Evolutionary conservation across 2,329 filamentous ascomycete species (phyloP).

Genomic region (Fusarium xylarioides): DNA sequence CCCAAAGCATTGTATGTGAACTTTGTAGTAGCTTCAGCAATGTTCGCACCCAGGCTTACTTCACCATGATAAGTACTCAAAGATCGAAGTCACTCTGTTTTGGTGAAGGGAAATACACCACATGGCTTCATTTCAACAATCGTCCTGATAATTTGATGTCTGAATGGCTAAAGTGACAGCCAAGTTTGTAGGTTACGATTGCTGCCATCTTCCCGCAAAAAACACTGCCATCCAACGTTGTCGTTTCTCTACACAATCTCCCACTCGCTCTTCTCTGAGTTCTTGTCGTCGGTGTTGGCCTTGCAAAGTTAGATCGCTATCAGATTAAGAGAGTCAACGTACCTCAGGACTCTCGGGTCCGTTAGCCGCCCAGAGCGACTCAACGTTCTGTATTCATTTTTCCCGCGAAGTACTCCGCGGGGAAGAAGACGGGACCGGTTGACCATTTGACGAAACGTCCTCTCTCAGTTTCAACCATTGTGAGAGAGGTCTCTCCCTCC

Average conservation of each 20-base stretch:
- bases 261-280: rapidly evolving
- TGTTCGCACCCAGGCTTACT: too few relatives aligned
- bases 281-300: too few relatives aligned
- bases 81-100: too few relatives aligned
- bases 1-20: too few relatives aligned
- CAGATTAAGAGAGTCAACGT: neutral
- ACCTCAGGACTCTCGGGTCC: neutral
- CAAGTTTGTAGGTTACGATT: too few relatives aligned
- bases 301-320: rapidly evolving
- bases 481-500: neutral
- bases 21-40: too few relatives aligned
- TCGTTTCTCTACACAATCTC: neutral
- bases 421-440: neutral
- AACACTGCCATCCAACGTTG: too few relatives aligned
- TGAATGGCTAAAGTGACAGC: neutral
- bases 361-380: neutral
- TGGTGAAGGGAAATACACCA: too few relatives aligned
- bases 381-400: neutral
- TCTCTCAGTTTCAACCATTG: neutral
- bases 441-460: neutral
- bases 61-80: too few relatives aligned
- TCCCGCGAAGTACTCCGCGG: neutral
- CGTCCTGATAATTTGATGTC: neutral
- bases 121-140: neutral
- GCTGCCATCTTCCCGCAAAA: neutral